A percentile compares a stretch with the other conserved stretches of the same genome.
Conservation (phyloP, 2,329 filamentous ascomycete species). For the Beauveria sp. region DNA sequence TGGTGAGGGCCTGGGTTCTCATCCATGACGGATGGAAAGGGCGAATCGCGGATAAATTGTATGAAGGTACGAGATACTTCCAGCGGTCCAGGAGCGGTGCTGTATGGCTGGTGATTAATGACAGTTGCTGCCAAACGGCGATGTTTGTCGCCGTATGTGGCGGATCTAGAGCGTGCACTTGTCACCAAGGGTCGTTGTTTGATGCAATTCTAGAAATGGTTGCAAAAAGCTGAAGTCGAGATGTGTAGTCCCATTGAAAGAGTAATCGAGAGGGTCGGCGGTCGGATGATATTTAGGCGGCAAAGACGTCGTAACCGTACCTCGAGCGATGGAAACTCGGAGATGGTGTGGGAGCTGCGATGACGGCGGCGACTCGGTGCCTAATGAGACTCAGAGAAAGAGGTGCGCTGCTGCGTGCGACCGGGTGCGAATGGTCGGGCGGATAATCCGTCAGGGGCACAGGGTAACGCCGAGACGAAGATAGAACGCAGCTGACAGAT, state of each 20-base stretch:
- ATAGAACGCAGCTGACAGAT: too few species aligned
- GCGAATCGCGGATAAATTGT: not conserved
- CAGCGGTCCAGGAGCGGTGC: not conserved
- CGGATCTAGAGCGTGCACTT: not conserved
- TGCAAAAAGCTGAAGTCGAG: not conserved
- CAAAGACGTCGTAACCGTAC: conserved; percentile 6
- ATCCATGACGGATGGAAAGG: conserved; percentile 24
- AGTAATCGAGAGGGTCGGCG: not conserved
- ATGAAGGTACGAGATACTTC: not conserved
- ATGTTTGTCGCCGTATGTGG: not conserved
- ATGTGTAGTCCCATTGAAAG: not conserved
- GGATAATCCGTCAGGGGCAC: too few species aligned
- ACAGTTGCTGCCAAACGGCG: not conserved
- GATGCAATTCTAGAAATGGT: not conserved
- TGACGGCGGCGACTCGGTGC: conserved; percentile 12
- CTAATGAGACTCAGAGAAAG: not conserved
- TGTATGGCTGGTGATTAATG: not conserved
- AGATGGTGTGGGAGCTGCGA: conserved; percentile 5
- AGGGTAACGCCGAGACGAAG: too few species aligned
- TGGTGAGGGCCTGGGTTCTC: conserved; percentile 29
- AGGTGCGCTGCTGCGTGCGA: too few species aligned
- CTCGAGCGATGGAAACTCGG: not conserved
- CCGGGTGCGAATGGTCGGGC: too few species aligned
- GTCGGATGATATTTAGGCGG: conserved; percentile 5
- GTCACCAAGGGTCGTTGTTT: not conserved